Evolutionary conservation across 1,139 yeast species (phyloP), one percentile per base, ranked within the genome.

Genomic region (Kluyveromyces sp.): DNA sequence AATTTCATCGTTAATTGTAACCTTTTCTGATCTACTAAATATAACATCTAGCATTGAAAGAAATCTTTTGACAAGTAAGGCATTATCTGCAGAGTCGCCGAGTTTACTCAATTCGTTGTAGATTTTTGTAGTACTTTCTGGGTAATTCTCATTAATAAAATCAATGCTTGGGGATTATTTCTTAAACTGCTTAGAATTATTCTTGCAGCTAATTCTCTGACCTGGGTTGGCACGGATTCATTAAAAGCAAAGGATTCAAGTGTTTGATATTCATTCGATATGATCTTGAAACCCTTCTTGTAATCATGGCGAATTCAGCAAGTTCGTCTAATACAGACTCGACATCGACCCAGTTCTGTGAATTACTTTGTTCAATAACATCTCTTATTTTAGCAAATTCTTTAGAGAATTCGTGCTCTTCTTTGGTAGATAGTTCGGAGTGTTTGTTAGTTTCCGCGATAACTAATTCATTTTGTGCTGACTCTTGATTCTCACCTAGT

Each of bases 111-210:
- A 27, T 28, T 41, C 27, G n/a, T 39, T 27, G 30, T 41, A 35
- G 4, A 37, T 21, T 30, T 37, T 27, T 3, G 5, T 27, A 4
- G 38, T 32, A 25, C 57, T 42, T 39, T 48, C 45, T 7, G 62
- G 56, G 34, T 54, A 49, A 26, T 46, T 45, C 3, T 34, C 48
- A 32, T 50, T 49, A 32, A 61, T 50, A 39, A 45, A 54, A 7
- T 66, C 61, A 10, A 79, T 66, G 0, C 95, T 90, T 2, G 75
- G 77, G 81, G 81, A 58, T 88, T 88, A 60, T 88, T 88, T 56
- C 95, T 73, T 45, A 87, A 68, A 3, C 82, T 64, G 6, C 82
- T 70, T 0, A 79, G 77, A 53, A 82, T 68, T 39, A 80, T 68
- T 53, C 83, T 66, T 37, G 75, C 71, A 1, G 73, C 56, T 43